Base-by-base conservation (phyloP, 495 filamentous ascomycete genomes). In the Mytilinidion resinicola region DNA sequence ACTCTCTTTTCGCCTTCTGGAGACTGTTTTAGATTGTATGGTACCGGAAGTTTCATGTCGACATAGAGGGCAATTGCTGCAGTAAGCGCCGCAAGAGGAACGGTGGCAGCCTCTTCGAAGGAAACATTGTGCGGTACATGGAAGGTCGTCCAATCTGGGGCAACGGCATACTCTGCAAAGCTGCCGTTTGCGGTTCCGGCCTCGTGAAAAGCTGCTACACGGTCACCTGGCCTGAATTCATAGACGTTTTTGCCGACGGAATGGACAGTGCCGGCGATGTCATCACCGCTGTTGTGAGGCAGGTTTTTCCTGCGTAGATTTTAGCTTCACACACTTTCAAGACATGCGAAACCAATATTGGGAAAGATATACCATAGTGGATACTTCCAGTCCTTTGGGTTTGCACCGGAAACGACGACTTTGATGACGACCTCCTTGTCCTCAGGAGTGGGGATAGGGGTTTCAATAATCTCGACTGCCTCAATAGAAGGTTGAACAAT, bases 341-440 rank as follows among this genome's bases (percentile, higher is more conserved):
- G n/a, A n/a, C n/a, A n/a, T n/a, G n/a, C n/a, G n/a, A n/a, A n/a
- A n/a, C n/a, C n/a, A n/a, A n/a, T n/a, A n/a, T n/a, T n/a, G 46
- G 9, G 7, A 25, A 49, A 11, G 17, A 49, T 12, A 30, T 49
- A 49, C 20, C 33, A 25, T 21, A 25, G 46, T 17, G 56, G 47
- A 53, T 53, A 21, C 44, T 59, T 59, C 57, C 57, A 66, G 53
- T 66, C 63, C 44, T 66, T 66, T 14, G 63, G 63, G 41, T 66
- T 66, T 30, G 60, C 49, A 10, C 60, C 63, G 25, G 60, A 51
- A 21, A 56, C 52, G 17, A 55, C 48, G 3, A 66, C 63, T 51
- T 66, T 66, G 41, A 66, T 56, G 30, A 66, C 42, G 33, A 66
- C 33, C 49, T 66, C 55, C 38, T 63, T 33, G 1, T 51, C 51